These are phyloP conservation scores for Rosa multiflora DNA, from an alignment of 306 rosid genomes.

Conservation along the genomic window DNA sequence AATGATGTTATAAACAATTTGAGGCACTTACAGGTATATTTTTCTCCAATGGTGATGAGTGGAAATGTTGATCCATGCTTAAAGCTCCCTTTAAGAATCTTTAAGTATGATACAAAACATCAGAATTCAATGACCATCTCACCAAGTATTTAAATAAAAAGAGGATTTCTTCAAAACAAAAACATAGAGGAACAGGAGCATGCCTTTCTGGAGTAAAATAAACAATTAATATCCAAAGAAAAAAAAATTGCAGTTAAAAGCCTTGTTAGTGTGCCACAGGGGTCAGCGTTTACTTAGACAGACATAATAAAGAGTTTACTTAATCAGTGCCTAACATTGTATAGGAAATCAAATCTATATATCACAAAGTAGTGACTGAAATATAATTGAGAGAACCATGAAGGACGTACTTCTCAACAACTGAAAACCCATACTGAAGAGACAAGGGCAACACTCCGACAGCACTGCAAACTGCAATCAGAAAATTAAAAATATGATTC, in stretches of 20 bases:
- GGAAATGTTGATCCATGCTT: constrained; percentile 79
- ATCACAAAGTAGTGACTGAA: constrained; percentile 16
- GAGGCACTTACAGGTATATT: constrained; percentile 75
- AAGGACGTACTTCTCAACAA: constrained; percentile 71
- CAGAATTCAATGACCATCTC: constrained; percentile 10
- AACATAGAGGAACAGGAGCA: neutral
- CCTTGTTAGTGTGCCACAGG: neutral
- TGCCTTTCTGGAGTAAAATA: neutral
- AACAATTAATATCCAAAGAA: neutral
- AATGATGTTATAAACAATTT: neutral
- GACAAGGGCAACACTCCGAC: constrained; percentile 95
- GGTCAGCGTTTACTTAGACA: neutral
- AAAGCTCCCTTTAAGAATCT: constrained; percentile 95
- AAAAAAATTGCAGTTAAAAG: too few species aligned
- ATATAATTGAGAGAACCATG: constrained; percentile 16
- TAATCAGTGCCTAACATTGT: constrained; percentile 18
- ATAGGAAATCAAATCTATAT: neutral
- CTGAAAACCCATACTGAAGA: constrained; percentile 89
- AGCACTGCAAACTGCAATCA: constrained; percentile 92
- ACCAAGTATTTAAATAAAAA: neutral
- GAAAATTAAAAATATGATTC: constrained; percentile 31
- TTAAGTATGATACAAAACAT: constrained; percentile 22
- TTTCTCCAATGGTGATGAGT: constrained; percentile 65
- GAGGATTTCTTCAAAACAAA: neutral
- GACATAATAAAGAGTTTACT: neutral